Percentiles rank a stretch among this genome's conserved stretches.
These are phyloP conservation scores for Suillus cothurnatus DNA, from an alignment of 768 basidiomycete species.

Conservation along the genomic window DNA sequence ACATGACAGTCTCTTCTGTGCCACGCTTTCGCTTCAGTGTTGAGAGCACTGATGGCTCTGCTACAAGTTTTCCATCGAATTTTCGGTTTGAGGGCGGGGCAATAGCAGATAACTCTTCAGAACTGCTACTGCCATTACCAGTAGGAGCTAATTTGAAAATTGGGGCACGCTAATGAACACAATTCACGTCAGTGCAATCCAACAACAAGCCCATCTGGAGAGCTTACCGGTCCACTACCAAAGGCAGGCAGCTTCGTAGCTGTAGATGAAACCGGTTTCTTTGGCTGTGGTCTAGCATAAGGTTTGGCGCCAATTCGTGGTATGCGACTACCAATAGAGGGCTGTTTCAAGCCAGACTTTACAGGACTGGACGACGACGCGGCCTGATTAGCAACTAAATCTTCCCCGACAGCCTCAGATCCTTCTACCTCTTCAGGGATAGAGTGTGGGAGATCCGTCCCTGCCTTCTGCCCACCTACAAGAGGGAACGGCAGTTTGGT, in stretches of 20 bases:
- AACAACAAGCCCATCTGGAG: not conserved
- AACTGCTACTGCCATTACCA: slow-evolving; percentile 15
- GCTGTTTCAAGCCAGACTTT: slow-evolving; percentile 53
- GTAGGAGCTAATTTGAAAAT: slow-evolving; percentile 15
- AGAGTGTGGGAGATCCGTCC: slow-evolving; percentile 24
- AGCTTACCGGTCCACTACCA: slow-evolving; percentile 4
- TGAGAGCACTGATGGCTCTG: slow-evolving; percentile 12
- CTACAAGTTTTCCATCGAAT: not conserved
- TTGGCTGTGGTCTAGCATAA: slow-evolving; percentile 45
- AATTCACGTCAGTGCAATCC: slow-evolving; percentile 2
- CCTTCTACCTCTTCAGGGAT: slow-evolving; percentile 37
- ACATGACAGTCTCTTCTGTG: slow-evolving; percentile 14
- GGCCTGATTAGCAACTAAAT: slow-evolving; percentile 17
- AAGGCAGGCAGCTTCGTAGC: slow-evolving; percentile 3
- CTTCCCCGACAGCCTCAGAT: slow-evolving; percentile 6
- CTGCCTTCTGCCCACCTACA: slow-evolving; percentile 21
- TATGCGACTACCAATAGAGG: slow-evolving; percentile 53
- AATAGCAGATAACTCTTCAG: slow-evolving; percentile 15
- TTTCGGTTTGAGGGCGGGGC: not conserved
- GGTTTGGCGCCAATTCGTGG: slow-evolving; percentile 63
- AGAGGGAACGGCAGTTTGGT: slow-evolving; percentile 33
- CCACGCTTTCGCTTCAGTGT: slow-evolving; percentile 37
- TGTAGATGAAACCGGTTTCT: not conserved
- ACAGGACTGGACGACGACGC: slow-evolving; percentile 25
- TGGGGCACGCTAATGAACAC: slow-evolving; percentile 12